These are phyloP conservation scores for Cokeromyces recurvatus DNA, from an alignment of 371 early-diverging fungal species.

Conservation along the genomic window DNA sequence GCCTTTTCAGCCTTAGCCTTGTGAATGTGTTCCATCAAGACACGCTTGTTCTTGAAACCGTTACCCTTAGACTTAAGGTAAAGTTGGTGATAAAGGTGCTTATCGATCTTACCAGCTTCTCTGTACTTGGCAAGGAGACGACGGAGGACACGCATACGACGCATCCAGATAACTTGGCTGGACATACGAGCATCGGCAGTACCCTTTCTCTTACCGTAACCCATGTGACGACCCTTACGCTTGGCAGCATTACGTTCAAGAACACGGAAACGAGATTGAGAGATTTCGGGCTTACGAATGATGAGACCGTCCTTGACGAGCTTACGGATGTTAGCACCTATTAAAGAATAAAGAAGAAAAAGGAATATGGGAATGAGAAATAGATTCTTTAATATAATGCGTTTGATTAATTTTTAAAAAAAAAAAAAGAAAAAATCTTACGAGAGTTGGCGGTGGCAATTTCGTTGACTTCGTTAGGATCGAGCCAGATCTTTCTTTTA, in stretches of 20 bases:
- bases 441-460: constrained; percentile 98
- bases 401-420: constrained; percentile 23
- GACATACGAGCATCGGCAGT: constrained; percentile 99
- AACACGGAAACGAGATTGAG: constrained; percentile 96
- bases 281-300: constrained; percentile 93
- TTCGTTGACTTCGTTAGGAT: constrained; percentile 96
- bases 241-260: constrained; percentile 93
- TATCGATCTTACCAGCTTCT: constrained; percentile 97
- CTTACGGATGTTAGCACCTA: constrained; percentile 96
- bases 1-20: constrained; percentile 99
- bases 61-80: constrained; percentile 99
- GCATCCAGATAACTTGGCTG: constrained; percentile 97
- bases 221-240: constrained; percentile 99
- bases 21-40: constrained; percentile 99
- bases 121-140: constrained; percentile 98
- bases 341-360: neutral
- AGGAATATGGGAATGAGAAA: no score
- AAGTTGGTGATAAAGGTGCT: constrained; percentile 96
- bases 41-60: constrained; percentile 99
- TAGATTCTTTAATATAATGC: no score
- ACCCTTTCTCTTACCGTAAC: constrained; percentile 98
- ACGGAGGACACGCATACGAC: constrained; percentile 98
- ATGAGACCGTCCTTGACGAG: constrained; percentile 97
- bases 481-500: constrained; percentile 99
- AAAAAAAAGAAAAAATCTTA: no score